Conservation (phyloP, 2,329 filamentous ascomycete genomes). For the Amauroascus niger region DNA sequence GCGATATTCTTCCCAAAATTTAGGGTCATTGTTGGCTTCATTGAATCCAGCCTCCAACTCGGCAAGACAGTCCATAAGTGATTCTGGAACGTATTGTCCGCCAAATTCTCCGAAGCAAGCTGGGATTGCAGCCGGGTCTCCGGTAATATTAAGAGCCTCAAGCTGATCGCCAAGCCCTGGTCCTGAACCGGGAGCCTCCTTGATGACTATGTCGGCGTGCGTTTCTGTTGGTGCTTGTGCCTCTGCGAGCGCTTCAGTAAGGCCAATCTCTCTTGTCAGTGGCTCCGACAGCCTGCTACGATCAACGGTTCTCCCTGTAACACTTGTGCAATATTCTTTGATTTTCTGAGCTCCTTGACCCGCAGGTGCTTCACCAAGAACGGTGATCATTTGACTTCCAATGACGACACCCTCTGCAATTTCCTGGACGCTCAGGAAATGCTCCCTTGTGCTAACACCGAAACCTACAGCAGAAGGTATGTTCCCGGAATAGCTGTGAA, state of each 20-base stretch:
- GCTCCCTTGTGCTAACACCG: slow-evolving; percentile 88
- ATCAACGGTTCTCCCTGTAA: slow-evolving; percentile 49
- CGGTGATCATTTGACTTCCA: slow-evolving; percentile 86
- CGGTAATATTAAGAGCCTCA: slow-evolving; percentile 63
- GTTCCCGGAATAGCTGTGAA: slow-evolving; percentile 86
- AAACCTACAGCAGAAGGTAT: slow-evolving; percentile 89
- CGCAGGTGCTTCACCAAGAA: slow-evolving; percentile 57
- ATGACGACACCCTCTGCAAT: slow-evolving; percentile 93
- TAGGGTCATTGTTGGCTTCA: slow-evolving; percentile 70
- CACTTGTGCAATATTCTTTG: slow-evolving; percentile 73
- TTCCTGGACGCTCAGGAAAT: slow-evolving; percentile 74
- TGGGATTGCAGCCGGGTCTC: slow-evolving; percentile 53
- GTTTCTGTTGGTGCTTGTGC: slow-evolving; percentile 50
- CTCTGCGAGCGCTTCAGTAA: slow-evolving; percentile 57
- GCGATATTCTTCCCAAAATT: slow-evolving; percentile 94
- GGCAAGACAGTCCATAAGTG: slow-evolving; percentile 89
- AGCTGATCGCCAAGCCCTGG: slow-evolving; percentile 72
- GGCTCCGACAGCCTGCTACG: slow-evolving; percentile 36
- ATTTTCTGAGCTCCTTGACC: slow-evolving; percentile 62
- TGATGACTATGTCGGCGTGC: slow-evolving; percentile 36
- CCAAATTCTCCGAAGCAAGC: slow-evolving; percentile 91
- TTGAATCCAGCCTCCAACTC: slow-evolving; percentile 89
- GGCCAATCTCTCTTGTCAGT: slow-evolving; percentile 56
- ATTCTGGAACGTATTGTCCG: slow-evolving; percentile 94
- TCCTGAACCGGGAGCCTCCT: slow-evolving; percentile 46